Percentiles rank a stretch among this genome's conserved stretches.
These are phyloP conservation scores for Physcomitrellopsis africana DNA, from an alignment of 225 moss, liverwort and hornwort species.

Conservation along the genomic window DNA sequence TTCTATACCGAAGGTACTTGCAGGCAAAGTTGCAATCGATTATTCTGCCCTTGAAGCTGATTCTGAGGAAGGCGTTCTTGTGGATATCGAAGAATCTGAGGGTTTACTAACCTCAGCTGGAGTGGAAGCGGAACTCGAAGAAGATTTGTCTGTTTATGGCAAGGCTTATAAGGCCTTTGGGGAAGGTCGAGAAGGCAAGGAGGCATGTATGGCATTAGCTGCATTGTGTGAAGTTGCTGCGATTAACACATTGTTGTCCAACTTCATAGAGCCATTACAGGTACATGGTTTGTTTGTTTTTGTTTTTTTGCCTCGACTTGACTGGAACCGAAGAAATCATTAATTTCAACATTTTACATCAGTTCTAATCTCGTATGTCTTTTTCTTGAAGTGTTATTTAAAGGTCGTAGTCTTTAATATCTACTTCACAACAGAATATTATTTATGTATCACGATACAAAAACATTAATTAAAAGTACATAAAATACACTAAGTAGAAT, in stretches of 20 bases:
- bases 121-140: slow-evolving; percentile 58
- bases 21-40: slow-evolving; percentile 96
- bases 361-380: too few relatives aligned
- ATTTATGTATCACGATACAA: too few relatives aligned
- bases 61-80: slow-evolving; percentile 47
- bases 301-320: neutral
- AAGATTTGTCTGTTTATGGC: slow-evolving; percentile 86
- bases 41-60: slow-evolving; percentile 64
- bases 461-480: too few relatives aligned
- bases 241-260: slow-evolving; percentile 92
- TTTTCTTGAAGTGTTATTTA: slow-evolving; percentile 3
- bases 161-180: slow-evolving; percentile 81
- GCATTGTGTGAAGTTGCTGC: slow-evolving; percentile 97
- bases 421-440: too few relatives aligned
- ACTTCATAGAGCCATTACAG: slow-evolving; percentile 96
- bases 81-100: slow-evolving; percentile 39
- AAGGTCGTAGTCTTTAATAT: neutral
- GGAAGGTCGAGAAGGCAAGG: slow-evolving; percentile 83
- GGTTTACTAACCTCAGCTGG: slow-evolving; percentile 75
- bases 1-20: slow-evolving; percentile 66
- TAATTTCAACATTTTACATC: neutral
- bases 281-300: slow-evolving; percentile 30
- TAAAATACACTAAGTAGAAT: too few relatives aligned
- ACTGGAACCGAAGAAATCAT: neutral
- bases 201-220: slow-evolving; percentile 94